Percentiles rank a stretch among this genome's conserved stretches.
Conservation (phyloP, 2,329 filamentous ascomycete genomes). For the Aspergillus ustus region DNA sequence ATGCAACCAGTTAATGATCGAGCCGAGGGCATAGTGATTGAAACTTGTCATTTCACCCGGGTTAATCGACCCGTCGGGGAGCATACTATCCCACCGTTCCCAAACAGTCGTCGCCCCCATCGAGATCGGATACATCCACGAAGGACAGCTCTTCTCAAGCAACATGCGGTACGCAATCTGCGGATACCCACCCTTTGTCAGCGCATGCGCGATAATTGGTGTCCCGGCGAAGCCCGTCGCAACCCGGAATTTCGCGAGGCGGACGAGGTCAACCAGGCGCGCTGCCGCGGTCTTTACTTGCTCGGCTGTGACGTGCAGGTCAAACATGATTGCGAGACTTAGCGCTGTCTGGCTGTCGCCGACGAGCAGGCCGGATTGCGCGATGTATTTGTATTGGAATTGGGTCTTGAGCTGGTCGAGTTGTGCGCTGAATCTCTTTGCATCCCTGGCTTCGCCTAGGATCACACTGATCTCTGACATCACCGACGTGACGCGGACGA, state of each 20-base stretch:
- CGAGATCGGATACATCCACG: slow-evolving; percentile 46
- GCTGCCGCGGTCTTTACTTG: slow-evolving; percentile 9
- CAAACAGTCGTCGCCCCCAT: slow-evolving; percentile 51
- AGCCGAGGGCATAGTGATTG: slow-evolving; percentile 50
- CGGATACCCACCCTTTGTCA: slow-evolving; percentile 27
- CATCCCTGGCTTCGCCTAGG: slow-evolving; percentile 29
- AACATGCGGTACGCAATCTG: slow-evolving; percentile 47
- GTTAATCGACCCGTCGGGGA: slow-evolving; percentile 45
- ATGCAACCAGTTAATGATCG: slow-evolving; percentile 47
- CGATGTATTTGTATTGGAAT: slow-evolving; percentile 39
- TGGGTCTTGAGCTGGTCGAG: slow-evolving; percentile 20
- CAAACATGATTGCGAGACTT: slow-evolving; percentile 31
- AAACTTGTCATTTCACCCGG: slow-evolving; percentile 50
- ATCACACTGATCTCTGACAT: slow-evolving; percentile 34
- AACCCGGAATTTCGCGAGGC: slow-evolving; percentile 37
- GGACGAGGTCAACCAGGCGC: slow-evolving; percentile 24
- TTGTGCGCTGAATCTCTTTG: slow-evolving; percentile 27
- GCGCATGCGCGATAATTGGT: slow-evolving; percentile 32
- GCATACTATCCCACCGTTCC: slow-evolving; percentile 51
- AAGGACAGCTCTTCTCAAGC: slow-evolving; percentile 38
- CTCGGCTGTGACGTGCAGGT: slow-evolving; percentile 24
- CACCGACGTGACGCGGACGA: slow-evolving; percentile 40
- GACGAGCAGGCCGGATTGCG: slow-evolving; percentile 32
- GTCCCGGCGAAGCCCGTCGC: slow-evolving; percentile 44
- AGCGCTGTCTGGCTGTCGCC: slow-evolving; percentile 40